Conservation (phyloP, 352 stramenopile genomes). For the Phytopythium sindhum region DNA sequence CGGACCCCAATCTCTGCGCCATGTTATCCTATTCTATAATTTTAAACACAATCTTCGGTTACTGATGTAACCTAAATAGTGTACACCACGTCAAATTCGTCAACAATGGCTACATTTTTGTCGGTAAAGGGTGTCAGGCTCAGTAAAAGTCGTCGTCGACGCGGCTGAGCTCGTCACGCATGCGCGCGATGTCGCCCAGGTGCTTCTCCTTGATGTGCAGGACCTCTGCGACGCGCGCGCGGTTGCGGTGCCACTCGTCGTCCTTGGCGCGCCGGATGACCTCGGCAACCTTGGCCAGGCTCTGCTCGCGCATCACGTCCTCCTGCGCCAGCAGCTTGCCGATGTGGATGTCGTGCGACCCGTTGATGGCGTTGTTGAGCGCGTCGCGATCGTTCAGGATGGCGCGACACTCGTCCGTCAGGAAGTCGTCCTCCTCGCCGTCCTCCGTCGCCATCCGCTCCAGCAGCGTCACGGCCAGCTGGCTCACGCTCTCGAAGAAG, state of each 20-base stretch:
- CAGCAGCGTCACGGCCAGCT: slow-evolving; percentile 70
- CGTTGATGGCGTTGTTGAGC: slow-evolving; percentile 86
- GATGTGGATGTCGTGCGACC: slow-evolving; percentile 91
- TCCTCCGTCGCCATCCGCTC: slow-evolving; percentile 77
- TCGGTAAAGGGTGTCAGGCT: neutral
- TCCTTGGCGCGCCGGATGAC: slow-evolving; percentile 59
- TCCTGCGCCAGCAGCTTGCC: slow-evolving; percentile 85
- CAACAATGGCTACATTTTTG: too few species aligned
- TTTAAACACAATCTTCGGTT: too few species aligned
- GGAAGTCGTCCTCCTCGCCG: slow-evolving; percentile 73
- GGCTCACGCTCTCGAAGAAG: slow-evolving; percentile 86
- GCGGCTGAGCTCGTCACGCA: slow-evolving; percentile 73
- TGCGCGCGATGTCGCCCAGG: slow-evolving; percentile 45
- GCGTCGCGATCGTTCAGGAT: slow-evolving; percentile 82
- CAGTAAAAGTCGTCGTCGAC: slow-evolving; percentile 81
- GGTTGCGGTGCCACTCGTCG: slow-evolving; percentile 72
- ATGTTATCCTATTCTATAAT: too few species aligned
- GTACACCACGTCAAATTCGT: too few species aligned
- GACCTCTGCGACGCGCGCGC: slow-evolving; percentile 66
- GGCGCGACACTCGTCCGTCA: slow-evolving; percentile 74
- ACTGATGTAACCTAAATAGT: too few species aligned
- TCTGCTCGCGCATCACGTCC: slow-evolving; percentile 81
- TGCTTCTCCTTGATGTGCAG: slow-evolving; percentile 76
- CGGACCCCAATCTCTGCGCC: neutral
- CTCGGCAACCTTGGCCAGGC: slow-evolving; percentile 64